phyloP scores from a whole-genome alignment of 2,329 filamentous ascomycete genomes.

The Huntiella abstrusa region DNA sequence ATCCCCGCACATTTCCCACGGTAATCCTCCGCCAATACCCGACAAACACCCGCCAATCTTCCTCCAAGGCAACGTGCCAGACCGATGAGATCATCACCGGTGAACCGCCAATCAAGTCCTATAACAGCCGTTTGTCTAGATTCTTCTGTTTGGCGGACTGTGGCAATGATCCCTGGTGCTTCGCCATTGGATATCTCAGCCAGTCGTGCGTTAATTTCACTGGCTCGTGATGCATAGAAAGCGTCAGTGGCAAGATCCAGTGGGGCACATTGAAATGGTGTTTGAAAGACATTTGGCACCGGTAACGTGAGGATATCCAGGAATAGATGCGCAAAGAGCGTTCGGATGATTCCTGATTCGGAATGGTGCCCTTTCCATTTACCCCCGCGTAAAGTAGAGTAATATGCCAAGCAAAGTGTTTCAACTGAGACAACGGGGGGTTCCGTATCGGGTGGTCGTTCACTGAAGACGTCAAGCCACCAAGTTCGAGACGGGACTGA shows the following conservation, averaged over 20 bases:
- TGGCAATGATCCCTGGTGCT: constrained; percentile 45
- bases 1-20: constrained; percentile 65
- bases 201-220: constrained; percentile 73
- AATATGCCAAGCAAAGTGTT: constrained; percentile 79
- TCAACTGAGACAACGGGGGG: constrained; percentile 65
- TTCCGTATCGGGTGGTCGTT: constrained; percentile 27
- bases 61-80: constrained; percentile 60
- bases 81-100: constrained; percentile 57
- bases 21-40: constrained; percentile 92
- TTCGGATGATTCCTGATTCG: constrained; percentile 83
- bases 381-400: constrained; percentile 46
- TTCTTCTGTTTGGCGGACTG: constrained; percentile 49
- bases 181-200: constrained; percentile 74
- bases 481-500: constrained; percentile 57
- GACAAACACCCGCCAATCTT: constrained; percentile 68
- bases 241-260: constrained; percentile 83
- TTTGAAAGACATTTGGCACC: constrained; percentile 93
- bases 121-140: constrained; percentile 68
- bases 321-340: constrained; percentile 77
- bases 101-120: constrained; percentile 80
- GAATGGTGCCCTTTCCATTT: constrained; percentile 83
- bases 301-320: constrained; percentile 86
- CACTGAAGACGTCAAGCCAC: constrained; percentile 56
- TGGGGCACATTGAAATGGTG: constrained; percentile 81
- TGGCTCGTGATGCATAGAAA: constrained; percentile 71